Evolutionary conservation across 1,139 yeast species (phyloP), one percentile per base, ranked within the genome.

Genomic region (Taphrina deformans): DNA sequence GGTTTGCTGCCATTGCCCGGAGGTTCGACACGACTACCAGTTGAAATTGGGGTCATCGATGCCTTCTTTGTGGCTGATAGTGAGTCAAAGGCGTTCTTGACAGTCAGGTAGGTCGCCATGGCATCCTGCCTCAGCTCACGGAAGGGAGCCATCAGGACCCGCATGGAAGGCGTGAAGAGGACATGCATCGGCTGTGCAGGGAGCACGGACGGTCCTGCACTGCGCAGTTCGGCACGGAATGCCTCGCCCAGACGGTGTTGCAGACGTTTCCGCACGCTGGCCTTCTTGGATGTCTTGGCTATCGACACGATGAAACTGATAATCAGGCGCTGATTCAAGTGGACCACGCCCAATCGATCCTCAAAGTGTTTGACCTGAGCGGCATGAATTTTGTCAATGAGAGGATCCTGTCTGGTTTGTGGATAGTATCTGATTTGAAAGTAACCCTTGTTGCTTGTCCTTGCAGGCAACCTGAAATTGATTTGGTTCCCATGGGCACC

Each of bases 381-480:
- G 35, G 35, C 35, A 2, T 48, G 53, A 4, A 26, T 24, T 2
- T 12, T 12, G 41, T 31, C 55, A 12, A 26, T 48, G 6, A 18
- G 16, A 2, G 27, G 29, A 16, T n/a, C 21, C 26, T 31, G 55
- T 29, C 44, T 6, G 18, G 44, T 3, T 51, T 51, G 55, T 31
- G 55, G 55, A 21, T 51, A 51, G 55, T 51, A 51, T 27, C 55
- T 21, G 14, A 51, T 31, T 5, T n/a, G 16, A 51, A 51, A 51
- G 55, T 16, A 16, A 10, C 35, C 35, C 23, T n/a, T 9, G 1
- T 12, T n/a, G 44, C 44, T 51, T 6, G n/a, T 18, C 5, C 44
- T 21, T 24, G 24, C n/a, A 2, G 55, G 44, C 16, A 18, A 7
- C 18, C 55, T 29, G 16, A 31, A 51, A 27, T 31, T 29, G n/a